Conservation (phyloP, 1,284 basidiomycete genomes). For the Ustilago loliicola region DNA sequence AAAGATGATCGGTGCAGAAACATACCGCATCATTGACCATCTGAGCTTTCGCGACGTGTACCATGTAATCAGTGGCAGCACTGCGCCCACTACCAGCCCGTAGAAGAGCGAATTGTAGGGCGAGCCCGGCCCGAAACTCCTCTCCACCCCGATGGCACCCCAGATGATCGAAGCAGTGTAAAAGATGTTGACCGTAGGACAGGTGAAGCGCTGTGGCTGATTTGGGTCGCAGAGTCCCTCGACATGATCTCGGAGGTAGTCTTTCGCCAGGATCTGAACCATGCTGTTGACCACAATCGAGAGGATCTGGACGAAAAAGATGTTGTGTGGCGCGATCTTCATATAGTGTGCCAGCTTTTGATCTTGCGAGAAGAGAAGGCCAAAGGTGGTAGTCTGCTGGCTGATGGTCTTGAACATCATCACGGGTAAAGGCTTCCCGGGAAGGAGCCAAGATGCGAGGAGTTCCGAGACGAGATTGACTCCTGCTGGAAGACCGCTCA, state of each 20-base stretch:
- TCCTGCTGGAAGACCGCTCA: conserved; percentile 82
- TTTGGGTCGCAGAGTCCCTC: conserved; percentile 76
- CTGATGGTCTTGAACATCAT: conserved; percentile 84
- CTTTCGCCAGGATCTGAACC: conserved; percentile 73
- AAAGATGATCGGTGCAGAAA: conserved; percentile 63
- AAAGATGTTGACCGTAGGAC: conserved; percentile 55
- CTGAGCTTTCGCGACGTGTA: conserved; percentile 40
- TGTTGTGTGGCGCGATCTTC: conserved; percentile 74
- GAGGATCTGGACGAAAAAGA: conserved; percentile 76
- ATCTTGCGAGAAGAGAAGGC: conserved; percentile 76
- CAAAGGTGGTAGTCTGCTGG: conserved; percentile 78
- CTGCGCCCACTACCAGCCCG: conserved; percentile 61
- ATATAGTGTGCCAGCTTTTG: conserved; percentile 74
- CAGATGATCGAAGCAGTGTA: conserved; percentile 64
- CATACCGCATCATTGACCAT: conserved; percentile 34
- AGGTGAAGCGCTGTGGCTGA: conserved; percentile 65
- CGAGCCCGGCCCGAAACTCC: conserved; percentile 48
- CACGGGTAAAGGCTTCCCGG: conserved; percentile 82
- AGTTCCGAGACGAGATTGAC: conserved; percentile 79
- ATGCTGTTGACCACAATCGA: conserved; percentile 79
- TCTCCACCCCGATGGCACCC: conserved; percentile 72
- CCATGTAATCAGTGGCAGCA: conserved; percentile 57
- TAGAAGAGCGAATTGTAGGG: conserved; percentile 58
- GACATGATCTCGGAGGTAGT: conserved; percentile 81
- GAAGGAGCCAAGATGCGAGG: conserved; percentile 81